Percentiles rank a stretch among this genome's conserved stretches.
Conservation (phyloP, 1,284 basidiomycete genomes). For the Mycosarcoma maydis region DNA sequence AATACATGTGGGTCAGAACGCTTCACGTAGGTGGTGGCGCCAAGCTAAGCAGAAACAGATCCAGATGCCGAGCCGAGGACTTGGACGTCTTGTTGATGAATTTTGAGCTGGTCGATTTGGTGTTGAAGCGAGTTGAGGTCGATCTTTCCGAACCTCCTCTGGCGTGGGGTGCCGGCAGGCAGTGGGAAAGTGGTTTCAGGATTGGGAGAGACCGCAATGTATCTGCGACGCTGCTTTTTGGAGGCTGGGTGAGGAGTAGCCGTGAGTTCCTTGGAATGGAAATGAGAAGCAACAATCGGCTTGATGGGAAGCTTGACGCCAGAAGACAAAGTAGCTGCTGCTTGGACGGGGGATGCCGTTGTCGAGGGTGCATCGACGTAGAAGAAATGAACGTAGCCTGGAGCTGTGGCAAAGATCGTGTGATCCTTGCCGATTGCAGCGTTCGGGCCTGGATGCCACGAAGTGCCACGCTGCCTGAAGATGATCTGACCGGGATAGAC, state of each 20-base stretch:
- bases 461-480: slow-evolving; percentile 63
- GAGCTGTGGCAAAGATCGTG: slow-evolving; percentile 63
- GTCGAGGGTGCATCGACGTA: slow-evolving; percentile 29
- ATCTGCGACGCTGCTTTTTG: slow-evolving; percentile 51
- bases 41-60: not conserved
- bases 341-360: slow-evolving; percentile 1
- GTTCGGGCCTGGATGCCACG: slow-evolving; percentile 65
- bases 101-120: slow-evolving; percentile 49
- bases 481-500: slow-evolving; percentile 64
- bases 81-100: slow-evolving; percentile 24
- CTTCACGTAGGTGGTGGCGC: too few species aligned
- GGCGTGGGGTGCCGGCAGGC: slow-evolving; percentile 38
- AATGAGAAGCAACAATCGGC: slow-evolving; percentile 19
- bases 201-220: slow-evolving; percentile 60
- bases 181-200: slow-evolving; percentile 49
- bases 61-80: not conserved
- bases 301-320: slow-evolving; percentile 44
- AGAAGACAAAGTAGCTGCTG: slow-evolving; percentile 18
- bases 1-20: slow-evolving; percentile 21
- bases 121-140: slow-evolving; percentile 55
- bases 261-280: slow-evolving; percentile 40
- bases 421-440: slow-evolving; percentile 64
- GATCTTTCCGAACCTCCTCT: slow-evolving; percentile 58
- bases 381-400: slow-evolving; percentile 65
- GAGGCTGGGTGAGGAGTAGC: slow-evolving; percentile 57